phyloP scores from a whole-genome alignment of 768 basidiomycete genomes.

The Lentinula boryana region DNA sequence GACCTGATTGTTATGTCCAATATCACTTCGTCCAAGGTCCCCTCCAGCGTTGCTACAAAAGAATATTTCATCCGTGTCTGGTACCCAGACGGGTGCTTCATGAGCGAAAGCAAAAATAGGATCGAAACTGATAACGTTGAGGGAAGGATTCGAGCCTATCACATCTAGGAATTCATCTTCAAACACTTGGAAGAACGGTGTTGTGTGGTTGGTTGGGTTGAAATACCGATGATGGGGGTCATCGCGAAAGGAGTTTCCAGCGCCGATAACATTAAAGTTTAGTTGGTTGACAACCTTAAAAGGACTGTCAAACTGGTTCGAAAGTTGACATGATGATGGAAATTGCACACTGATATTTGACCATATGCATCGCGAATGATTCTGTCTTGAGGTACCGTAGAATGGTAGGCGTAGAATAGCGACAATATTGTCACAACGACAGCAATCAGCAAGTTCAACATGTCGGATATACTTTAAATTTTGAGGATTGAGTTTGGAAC shows the following conservation, averaged over 20 bases:
- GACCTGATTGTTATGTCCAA: constrained; percentile 37
- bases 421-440: neutral
- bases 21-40: constrained; percentile 34
- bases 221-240: constrained; percentile 31
- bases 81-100: constrained; percentile 49
- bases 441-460: neutral
- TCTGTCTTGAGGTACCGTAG: neutral
- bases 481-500: neutral
- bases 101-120: constrained; percentile 47
- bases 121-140: constrained; percentile 37
- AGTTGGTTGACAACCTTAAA: constrained; percentile 10
- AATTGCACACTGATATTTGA: neutral
- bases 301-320: neutral
- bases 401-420: neutral
- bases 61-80: constrained; percentile 45
- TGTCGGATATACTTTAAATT: neutral
- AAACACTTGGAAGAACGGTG: constrained; percentile 48
- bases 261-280: constrained; percentile 12
- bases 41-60: constrained; percentile 40
- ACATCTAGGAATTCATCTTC: constrained; percentile 38
- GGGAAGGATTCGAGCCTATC: constrained; percentile 37
- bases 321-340: neutral
- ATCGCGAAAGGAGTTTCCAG: constrained; percentile 13
- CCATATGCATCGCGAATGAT: neutral
- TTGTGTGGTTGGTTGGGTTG: constrained; percentile 38